These are phyloP conservation scores for Ampelocalamus luodianensis DNA, from an alignment of 176 grass and related monocot species.

Conservation along the genomic window DNA sequence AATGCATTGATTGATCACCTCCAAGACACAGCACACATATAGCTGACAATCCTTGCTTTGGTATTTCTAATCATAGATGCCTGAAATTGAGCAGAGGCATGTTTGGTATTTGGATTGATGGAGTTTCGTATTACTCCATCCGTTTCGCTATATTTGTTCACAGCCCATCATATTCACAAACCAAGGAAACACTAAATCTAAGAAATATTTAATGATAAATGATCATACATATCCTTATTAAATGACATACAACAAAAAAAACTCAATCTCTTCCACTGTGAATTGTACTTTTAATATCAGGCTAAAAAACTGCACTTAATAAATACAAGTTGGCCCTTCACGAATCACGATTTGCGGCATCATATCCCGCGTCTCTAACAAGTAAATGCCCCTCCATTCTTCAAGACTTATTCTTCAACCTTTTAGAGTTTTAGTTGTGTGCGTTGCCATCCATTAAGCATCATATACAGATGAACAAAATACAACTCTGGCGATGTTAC, in stretches of 20 bases:
- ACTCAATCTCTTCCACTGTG: not conserved
- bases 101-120: not conserved
- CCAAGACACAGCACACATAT: not conserved
- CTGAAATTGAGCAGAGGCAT: not conserved
- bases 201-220: no score
- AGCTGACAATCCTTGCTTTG: not conserved
- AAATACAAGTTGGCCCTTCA: not conserved
- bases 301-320: not conserved
- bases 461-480: not conserved
- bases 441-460: not conserved
- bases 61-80: not conserved
- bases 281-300: not conserved
- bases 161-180: no score
- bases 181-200: no score
- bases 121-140: not conserved
- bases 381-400: not conserved
- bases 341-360: not conserved
- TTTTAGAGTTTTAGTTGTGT: not conserved
- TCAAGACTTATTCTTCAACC: not conserved
- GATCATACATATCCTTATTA: no score
- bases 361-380: not conserved
- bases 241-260: no score
- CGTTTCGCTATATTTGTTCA: no score
- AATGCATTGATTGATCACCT: not conserved
- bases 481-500: not conserved